A percentile compares a stretch with the other conserved stretches of the same genome.
Conservation (phyloP, 2,329 filamentous ascomycete species). For the Aspergillus sclerotialis region DNA sequence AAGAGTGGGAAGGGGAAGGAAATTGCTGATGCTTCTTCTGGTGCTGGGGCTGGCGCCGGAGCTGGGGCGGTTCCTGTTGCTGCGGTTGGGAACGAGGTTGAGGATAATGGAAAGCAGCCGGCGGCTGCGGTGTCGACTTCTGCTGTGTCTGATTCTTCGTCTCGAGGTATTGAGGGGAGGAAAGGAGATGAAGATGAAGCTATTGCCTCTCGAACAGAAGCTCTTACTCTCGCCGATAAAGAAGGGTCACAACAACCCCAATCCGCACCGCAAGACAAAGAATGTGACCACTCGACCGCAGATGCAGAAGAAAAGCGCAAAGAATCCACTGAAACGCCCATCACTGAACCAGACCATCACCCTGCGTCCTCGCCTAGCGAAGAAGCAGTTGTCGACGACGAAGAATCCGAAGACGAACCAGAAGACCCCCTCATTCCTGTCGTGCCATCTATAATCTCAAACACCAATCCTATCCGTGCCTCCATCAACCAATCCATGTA, state of each 20-base stretch:
- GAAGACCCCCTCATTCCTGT: slow-evolving; percentile 64
- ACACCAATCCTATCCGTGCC: slow-evolving; percentile 66
- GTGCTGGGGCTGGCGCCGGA: too few relatives aligned
- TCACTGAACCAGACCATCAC: slow-evolving; percentile 29
- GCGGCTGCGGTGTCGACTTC: neutral
- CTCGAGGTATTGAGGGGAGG: neutral
- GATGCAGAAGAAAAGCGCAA: slow-evolving; percentile 12
- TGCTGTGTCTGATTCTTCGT: slow-evolving; percentile 3
- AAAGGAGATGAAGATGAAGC: slow-evolving; percentile 3
- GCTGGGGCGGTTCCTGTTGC: neutral
- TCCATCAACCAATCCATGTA: slow-evolving; percentile 70
- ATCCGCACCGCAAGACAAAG: slow-evolving; percentile 9
- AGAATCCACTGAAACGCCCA: slow-evolving; percentile 17
- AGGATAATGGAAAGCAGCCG: neutral
- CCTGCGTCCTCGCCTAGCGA: slow-evolving; percentile 30
- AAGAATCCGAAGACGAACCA: slow-evolving; percentile 27
- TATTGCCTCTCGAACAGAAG: slow-evolving; percentile 15
- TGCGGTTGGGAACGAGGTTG: neutral
- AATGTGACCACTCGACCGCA: neutral
- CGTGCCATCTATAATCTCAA: slow-evolving; percentile 64
- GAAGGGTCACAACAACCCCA: slow-evolving; percentile 11
- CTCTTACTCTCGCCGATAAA: slow-evolving; percentile 17
- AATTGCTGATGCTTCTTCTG: neutral
- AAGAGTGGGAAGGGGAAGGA: slow-evolving; percentile 2
- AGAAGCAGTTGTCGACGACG: slow-evolving; percentile 7